These are phyloP conservation scores for Trematosphaeria pertusa DNA, from an alignment of 2,329 filamentous ascomycete genomes.

Conservation along the genomic window DNA sequence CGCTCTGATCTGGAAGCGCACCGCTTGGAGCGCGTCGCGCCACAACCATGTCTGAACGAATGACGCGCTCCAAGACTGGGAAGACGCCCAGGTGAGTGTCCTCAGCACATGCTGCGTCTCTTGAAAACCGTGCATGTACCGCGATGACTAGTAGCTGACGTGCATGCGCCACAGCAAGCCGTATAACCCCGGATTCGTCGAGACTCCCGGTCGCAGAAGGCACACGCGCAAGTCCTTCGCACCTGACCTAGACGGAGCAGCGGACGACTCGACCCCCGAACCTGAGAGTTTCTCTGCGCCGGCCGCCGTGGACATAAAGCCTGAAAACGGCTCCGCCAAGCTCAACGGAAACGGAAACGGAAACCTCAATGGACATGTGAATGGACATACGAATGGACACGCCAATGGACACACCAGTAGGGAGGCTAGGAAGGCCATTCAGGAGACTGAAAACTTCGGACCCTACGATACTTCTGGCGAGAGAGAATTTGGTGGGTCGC, in stretches of 20 bases:
- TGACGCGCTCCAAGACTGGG: conserved; percentile 57
- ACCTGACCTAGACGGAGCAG: conserved; percentile 26
- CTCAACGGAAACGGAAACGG: conserved; percentile 8
- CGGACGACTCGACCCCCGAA: conserved; percentile 46
- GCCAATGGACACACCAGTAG: conserved; percentile 29
- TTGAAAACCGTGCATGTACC: no score
- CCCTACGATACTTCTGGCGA: conserved; percentile 56
- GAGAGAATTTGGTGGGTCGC: conserved; percentile 85
- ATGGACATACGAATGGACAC: conserved; percentile 40
- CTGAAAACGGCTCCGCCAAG: conserved; percentile 1
- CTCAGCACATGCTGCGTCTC: no score
- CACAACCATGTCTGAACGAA: conserved; percentile 29
- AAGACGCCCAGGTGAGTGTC: conserved; percentile 55
- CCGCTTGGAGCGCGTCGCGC: no score
- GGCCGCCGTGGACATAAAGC: conserved; percentile 7
- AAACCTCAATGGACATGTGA: conserved; percentile 19
- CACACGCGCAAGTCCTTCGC: conserved; percentile 53
- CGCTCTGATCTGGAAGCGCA: no score
- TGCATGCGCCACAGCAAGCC: conserved; percentile 42
- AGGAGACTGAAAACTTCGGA: conserved; percentile 42
- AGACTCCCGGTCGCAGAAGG: conserved; percentile 55
- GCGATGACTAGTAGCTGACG: conserved; percentile 27
- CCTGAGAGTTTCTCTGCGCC: conserved; percentile 33
- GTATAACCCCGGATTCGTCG: conserved; percentile 55
- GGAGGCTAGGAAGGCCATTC: conserved; percentile 40